phyloP scores from a whole-genome alignment of 2,329 filamentous ascomycete species.

The Trichoderma arundinaceum region DNA sequence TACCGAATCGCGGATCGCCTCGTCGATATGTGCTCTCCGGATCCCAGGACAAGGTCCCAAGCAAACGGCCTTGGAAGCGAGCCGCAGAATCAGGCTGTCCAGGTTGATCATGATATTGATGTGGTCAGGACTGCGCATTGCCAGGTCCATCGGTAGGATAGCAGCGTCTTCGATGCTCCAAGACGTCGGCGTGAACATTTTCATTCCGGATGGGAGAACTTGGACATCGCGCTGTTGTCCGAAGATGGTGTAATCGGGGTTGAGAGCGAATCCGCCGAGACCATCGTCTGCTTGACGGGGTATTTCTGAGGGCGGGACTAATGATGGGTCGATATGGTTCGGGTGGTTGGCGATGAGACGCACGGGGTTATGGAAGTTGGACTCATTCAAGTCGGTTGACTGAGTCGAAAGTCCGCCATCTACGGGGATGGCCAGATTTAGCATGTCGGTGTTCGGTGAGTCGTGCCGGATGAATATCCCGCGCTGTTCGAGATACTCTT shows the following conservation, averaged over 20 bases:
- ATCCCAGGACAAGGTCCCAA: conserved; percentile 27
- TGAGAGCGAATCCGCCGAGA: neutral
- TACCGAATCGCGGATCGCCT: conserved; percentile 25
- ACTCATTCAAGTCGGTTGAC: conserved; percentile 1
- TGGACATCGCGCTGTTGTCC: conserved; percentile 14
- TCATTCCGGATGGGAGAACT: neutral
- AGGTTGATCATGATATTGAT: conserved; percentile 29
- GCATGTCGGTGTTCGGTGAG: conserved; percentile 10
- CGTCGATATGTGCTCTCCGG: conserved; percentile 14
- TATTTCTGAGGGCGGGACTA: neutral
- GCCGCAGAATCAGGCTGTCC: conserved; percentile 8
- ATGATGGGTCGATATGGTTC: neutral
- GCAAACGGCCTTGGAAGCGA: conserved; percentile 23
- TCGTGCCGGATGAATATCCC: conserved; percentile 23
- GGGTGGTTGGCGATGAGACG: neutral
- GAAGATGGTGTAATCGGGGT: conserved; percentile 19
- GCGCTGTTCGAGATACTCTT: conserved; percentile 30
- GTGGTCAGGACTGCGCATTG: neutral
- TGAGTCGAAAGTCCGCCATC: neutral
- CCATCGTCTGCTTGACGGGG: neutral
- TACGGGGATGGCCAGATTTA: conserved; percentile 4
- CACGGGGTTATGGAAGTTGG: neutral
- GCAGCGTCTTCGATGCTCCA: neutral
- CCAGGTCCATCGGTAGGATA: neutral
- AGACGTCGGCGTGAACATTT: neutral